Conservation (phyloP, 2,329 filamentous ascomycete genomes). For the Verticillium alfalfae region DNA sequence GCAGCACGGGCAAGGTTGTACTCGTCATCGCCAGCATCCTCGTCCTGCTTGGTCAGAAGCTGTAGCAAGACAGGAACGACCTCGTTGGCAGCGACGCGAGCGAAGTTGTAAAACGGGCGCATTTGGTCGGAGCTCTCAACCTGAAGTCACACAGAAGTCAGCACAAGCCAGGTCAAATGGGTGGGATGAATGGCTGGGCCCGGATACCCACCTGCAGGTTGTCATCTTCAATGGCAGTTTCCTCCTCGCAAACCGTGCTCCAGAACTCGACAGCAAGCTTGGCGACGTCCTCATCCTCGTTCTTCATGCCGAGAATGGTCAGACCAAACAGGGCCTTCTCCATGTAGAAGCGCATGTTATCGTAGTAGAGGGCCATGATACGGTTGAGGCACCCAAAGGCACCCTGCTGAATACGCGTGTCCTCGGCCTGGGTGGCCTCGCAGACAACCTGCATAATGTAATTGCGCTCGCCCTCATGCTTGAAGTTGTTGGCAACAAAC, state of each 20-base stretch:
- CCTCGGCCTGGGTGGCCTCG: conserved; percentile 92
- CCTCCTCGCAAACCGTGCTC: conserved; percentile 99
- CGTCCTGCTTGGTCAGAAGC: conserved; percentile 93
- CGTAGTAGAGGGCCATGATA: conserved; percentile 98
- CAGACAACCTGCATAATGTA: conserved; percentile 99
- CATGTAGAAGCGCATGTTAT: conserved; percentile 99
- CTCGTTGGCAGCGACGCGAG: conserved; percentile 84
- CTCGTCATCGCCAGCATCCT: conserved; percentile 93
- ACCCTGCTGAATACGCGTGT: conserved; percentile 87
- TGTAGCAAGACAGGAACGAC: conserved; percentile 87
- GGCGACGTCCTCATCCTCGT: conserved; percentile 91
- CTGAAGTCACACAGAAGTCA: conserved; percentile 19
- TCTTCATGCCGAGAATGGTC: conserved; percentile 98
- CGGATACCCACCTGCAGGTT: conserved; percentile 63
- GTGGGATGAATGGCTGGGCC: conserved; percentile 3
- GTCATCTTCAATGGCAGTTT: conserved; percentile 96
- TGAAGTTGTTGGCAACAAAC: conserved; percentile 97
- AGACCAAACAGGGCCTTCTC: conserved; percentile 98
- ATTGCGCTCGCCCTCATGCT: conserved; percentile 97
- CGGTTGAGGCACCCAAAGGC: conserved; percentile 96
- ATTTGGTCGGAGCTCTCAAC: conserved; percentile 75
- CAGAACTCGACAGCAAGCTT: conserved; percentile 99
- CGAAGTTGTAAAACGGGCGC: conserved; percentile 93
- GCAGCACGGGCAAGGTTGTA: conserved; percentile 94
- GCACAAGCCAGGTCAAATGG: conserved; percentile 1